Base-by-base conservation (phyloP, 805 yeast species). In the Millerozyma miso region DNA sequence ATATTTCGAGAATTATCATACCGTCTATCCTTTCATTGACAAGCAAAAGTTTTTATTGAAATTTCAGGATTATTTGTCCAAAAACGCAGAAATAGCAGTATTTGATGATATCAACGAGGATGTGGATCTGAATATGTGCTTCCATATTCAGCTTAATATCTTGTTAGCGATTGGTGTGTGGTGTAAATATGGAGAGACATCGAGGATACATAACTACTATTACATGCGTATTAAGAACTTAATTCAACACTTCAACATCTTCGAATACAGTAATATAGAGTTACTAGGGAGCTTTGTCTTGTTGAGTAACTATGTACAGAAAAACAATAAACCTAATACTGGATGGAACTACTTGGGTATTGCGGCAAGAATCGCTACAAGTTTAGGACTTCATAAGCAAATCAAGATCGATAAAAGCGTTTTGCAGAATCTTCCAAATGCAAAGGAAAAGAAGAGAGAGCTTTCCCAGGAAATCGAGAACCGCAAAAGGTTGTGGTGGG, bases 401-500 rank as follows among this genome's bases (percentile, higher is more conserved):
- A 52, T 53, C n/a, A 49, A 44, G 38, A 33, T 51, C n/a, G 50
- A 43, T 38, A 32, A 32, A 8, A 32, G 13, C 13, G 17, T 16
- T 4, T 12, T 18, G 4, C 29, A 36, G 32, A 19, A 19, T 13
- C 29, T 37, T 15, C 15, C 37, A 3, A 23, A 15, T 12, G 29
- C 37, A 4, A 16, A 13, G 13, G 18, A 29, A 8, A 34, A 14
- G 18, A 49, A 51, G 34, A 31, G 40, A 17, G 47, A 45, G 14
- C 32, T 53, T 4, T 48, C 51, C 34, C 54, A 53, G 46, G 54
- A 51, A 31, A 35, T 53, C 14, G 57, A 53, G 33, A 47, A 46
- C 13, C 33, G 57, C 16, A 53, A 53, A 37, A 37, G 57, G n/a
- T 53, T 51, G 32, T 53, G 54, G 53, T 53, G 57, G 57, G 57